Evolutionary conservation across 495 filamentous ascomycete genomes (phyloP).

Genomic region (Usnea hakonensis): DNA sequence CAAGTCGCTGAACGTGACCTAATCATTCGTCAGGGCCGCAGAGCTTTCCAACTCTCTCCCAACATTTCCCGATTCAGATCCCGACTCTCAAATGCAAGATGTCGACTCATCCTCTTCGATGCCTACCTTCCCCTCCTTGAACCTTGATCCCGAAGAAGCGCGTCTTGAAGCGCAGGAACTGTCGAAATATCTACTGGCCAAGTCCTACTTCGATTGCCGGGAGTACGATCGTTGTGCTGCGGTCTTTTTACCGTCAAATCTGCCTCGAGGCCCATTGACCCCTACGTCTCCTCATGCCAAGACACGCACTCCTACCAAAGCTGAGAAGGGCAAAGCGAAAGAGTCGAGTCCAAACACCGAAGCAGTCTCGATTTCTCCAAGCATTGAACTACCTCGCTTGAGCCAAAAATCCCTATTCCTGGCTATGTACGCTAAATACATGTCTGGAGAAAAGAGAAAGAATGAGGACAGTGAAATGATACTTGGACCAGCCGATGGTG

Average conservation of each 20-base stretch:
- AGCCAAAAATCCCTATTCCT: conserved; percentile 93
- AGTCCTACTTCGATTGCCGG: conserved; percentile 90
- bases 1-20: background rate
- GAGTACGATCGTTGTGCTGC: conserved; percentile 93
- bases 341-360: conserved; percentile 24
- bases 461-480: conserved; percentile 98
- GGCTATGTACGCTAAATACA: conserved; percentile 81
- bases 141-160: conserved; percentile 58
- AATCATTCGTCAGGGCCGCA: conserved; percentile 60
- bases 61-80: conserved; percentile 44
- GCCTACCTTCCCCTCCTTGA: conserved; percentile 43
- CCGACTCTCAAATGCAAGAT: conserved; percentile 53
- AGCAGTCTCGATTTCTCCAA: conserved; percentile 27
- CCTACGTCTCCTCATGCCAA: conserved; percentile 40
- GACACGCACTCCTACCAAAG: conserved; percentile 31
- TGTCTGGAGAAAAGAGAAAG: conserved; percentile 91
- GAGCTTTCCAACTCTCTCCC: conserved; percentile 83
- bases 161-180: conserved; percentile 72
- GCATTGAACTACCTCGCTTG: conserved; percentile 46
- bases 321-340: conserved; percentile 50
- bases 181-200: conserved; percentile 78
- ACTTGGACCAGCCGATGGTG: conserved; percentile 83
- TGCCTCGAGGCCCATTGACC: conserved; percentile 54
- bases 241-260: conserved; percentile 71
- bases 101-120: conserved; percentile 28